Percentiles rank a stretch among this genome's conserved stretches.
These are phyloP conservation scores for Aphanomyces astaci DNA, from an alignment of 352 stramenopile genomes.

Conservation along the genomic window DNA sequence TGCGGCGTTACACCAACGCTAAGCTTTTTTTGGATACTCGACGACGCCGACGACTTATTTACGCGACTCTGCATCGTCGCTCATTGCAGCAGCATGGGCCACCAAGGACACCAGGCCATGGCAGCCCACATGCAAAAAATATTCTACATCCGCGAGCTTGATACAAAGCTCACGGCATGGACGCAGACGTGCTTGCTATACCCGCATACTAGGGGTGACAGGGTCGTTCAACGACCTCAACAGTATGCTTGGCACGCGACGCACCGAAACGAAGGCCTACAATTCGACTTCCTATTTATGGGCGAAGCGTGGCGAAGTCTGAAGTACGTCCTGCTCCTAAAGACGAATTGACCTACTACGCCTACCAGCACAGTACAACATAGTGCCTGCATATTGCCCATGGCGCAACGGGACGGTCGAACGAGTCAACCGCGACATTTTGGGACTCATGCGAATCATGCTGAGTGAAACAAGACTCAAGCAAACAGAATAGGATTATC, in stretches of 20 bases:
- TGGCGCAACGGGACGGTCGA: slow-evolving; percentile 33
- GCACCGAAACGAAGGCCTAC: slow-evolving; percentile 28
- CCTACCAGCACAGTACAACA: slow-evolving; percentile 22
- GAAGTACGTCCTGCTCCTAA: slow-evolving; percentile 32
- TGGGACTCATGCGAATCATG: slow-evolving; percentile 27
- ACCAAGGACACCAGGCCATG: slow-evolving; percentile 7
- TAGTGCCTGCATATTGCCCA: slow-evolving; percentile 29
- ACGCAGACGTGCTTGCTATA: slow-evolving; percentile 25
- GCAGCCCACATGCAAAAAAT: background rate
- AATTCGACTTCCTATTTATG: slow-evolving; percentile 32
- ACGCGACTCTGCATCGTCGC: slow-evolving; percentile 6
- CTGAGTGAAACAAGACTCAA: slow-evolving; percentile 25
- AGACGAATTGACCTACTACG: slow-evolving; percentile 29
- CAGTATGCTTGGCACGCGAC: slow-evolving; percentile 4
- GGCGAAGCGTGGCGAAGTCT: slow-evolving; percentile 21
- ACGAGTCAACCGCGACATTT: slow-evolving; percentile 28
- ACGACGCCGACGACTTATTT: background rate
- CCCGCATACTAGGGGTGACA: slow-evolving; percentile 26
- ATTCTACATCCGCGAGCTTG: slow-evolving; percentile 6
- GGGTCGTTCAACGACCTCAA: slow-evolving; percentile 21
- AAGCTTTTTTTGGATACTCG: slow-evolving; percentile 26
- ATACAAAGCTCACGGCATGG: slow-evolving; percentile 15
- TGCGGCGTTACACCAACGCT: no score
- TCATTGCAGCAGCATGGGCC: slow-evolving; percentile 22
- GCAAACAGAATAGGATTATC: slow-evolving; percentile 22